Conservation (phyloP, 1,284 basidiomycete genomes). For the Tremellales sp. region DNA sequence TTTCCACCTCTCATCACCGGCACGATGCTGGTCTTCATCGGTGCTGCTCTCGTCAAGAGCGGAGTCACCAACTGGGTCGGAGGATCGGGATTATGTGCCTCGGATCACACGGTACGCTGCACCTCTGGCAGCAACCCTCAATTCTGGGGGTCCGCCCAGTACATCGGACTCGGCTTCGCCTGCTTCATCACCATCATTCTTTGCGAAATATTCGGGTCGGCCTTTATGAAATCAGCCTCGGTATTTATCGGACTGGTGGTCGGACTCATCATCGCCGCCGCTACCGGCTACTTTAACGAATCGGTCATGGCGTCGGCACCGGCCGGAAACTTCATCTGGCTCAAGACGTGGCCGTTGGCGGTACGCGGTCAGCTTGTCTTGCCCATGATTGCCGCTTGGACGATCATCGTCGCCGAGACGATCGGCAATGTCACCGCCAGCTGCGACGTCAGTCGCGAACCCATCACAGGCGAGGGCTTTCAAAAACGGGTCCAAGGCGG, state of each 20-base stretch:
- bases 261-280: conserved; percentile 32
- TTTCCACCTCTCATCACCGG: conserved; percentile 36
- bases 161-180: conserved; percentile 14
- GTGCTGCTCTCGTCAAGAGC: conserved; percentile 24
- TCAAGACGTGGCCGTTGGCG: conserved; percentile 22
- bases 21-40: conserved; percentile 34
- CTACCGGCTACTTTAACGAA: conserved; percentile 28
- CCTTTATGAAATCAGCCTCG: conserved; percentile 33
- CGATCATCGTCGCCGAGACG: conserved; percentile 31
- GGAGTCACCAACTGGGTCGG: conserved; percentile 38
- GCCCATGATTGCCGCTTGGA: conserved; percentile 32
- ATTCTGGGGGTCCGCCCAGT: conserved; percentile 27
- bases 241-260: conserved; percentile 34
- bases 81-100: conserved; percentile 21
- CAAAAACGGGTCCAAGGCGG: conserved; percentile 32
- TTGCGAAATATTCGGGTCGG: conserved; percentile 32
- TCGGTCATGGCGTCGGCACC: conserved; percentile 21
- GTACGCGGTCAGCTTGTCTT: conserved; percentile 30
- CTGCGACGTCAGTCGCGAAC: conserved; percentile 23
- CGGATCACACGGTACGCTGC: conserved; percentile 26
- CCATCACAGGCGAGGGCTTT: conserved; percentile 22
- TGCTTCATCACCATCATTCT: conserved; percentile 1
- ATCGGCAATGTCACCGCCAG: conserved; percentile 32
- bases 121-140: conserved; percentile 13
- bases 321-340: conserved; percentile 29